Conservation (phyloP, 306 rosid genomes). For the Inga oerstediana region DNA sequence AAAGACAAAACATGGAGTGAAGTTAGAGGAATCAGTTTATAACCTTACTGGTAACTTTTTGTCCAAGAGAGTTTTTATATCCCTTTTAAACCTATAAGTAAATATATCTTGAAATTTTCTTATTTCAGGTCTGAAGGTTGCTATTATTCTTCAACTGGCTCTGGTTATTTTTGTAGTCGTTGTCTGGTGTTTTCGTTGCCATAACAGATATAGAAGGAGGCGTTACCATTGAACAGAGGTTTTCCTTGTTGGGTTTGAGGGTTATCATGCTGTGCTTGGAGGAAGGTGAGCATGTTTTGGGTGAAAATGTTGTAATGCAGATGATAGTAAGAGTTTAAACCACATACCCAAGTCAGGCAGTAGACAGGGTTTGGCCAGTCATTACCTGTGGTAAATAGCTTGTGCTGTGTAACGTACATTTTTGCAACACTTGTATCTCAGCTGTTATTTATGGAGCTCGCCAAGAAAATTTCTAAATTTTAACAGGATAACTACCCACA, state of each 20-base stretch:
- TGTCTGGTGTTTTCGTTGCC: conserved; percentile 34
- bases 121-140: conserved; percentile 59
- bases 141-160: conserved; percentile 48
- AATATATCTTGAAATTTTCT: conserved; percentile 26
- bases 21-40: conserved; percentile 57
- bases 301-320: conserved; percentile 58
- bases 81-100: conserved; percentile 10
- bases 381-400: conserved; percentile 68
- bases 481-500: background rate
- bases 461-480: background rate
- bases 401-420: conserved; percentile 69
- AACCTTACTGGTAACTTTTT: conserved; percentile 57
- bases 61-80: background rate
- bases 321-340: conserved; percentile 54
- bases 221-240: conserved; percentile 31
- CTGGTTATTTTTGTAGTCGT: conserved; percentile 33
- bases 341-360: conserved; percentile 64
- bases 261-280: conserved; percentile 80
- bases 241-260: conserved; percentile 62
- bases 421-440: conserved; percentile 47
- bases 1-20: conserved; percentile 43
- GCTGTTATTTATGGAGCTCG: conserved; percentile 19
- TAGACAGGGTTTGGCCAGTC: conserved; percentile 64
- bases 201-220: conserved; percentile 48
- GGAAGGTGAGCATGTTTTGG: conserved; percentile 64